Evolutionary conservation across 805 yeast species (phyloP).

Genomic region (Yueomyces sp.): DNA sequence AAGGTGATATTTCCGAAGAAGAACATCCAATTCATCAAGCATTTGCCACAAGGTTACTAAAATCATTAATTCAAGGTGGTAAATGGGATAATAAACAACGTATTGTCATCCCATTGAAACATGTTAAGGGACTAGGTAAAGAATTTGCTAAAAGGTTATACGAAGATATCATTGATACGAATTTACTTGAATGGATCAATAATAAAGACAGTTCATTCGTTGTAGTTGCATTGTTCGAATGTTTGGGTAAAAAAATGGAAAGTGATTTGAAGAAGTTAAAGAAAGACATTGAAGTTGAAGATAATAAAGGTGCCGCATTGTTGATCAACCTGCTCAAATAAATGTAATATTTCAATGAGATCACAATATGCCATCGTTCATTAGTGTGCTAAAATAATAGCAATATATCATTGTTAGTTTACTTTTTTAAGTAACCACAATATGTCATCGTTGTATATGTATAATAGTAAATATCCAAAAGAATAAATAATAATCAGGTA

Average conservation of each 20-base stretch:
- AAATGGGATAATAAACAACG: conserved; percentile 61
- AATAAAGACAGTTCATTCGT: conserved; percentile 64
- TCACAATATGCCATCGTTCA: too few species aligned
- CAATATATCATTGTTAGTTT: too few species aligned
- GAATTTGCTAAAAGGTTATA: conserved; percentile 37
- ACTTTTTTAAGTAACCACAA: too few species aligned
- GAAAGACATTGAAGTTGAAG: conserved; percentile 32
- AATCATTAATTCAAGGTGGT: conserved; percentile 72
- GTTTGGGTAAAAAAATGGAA: conserved; percentile 34
- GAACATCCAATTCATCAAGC: conserved; percentile 59
- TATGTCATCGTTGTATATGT: too few species aligned
- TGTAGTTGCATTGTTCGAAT: conserved; percentile 67
- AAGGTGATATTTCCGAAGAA: conserved; percentile 55
- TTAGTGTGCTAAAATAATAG: too few species aligned
- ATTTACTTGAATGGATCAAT: conserved; percentile 55
- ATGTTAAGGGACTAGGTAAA: conserved; percentile 37
- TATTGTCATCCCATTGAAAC: conserved; percentile 31
- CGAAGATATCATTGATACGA: conserved; percentile 39
- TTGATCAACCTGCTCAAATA: conserved; percentile 27
- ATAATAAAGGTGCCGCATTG: conserved; percentile 55
- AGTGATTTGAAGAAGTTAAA: conserved; percentile 42
- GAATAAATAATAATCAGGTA: too few species aligned
- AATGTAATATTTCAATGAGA: too few species aligned
- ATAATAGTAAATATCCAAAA: too few species aligned
- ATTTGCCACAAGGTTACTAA: conserved; percentile 59